A percentile compares a stretch with the other conserved stretches of the same genome.
Conservation (phyloP, 805 yeast species). For the Lachancea meyersii region DNA sequence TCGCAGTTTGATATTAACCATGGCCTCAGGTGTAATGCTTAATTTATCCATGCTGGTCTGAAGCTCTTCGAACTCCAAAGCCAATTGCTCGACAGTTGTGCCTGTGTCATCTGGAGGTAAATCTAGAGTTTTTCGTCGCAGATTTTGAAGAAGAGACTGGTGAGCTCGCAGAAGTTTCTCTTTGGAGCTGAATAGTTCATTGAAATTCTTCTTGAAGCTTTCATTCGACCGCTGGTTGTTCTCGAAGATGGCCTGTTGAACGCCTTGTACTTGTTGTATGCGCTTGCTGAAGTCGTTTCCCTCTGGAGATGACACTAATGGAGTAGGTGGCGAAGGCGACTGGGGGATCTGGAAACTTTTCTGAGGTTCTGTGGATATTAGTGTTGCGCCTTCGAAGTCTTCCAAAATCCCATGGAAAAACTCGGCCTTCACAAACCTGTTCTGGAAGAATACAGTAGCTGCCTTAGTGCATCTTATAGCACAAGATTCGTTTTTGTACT, state of each 20-base stretch:
- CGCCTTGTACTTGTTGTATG: slow-evolving; percentile 4
- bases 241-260: slow-evolving; percentile 6
- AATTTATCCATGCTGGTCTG: slow-evolving; percentile 2
- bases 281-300: slow-evolving; percentile 1
- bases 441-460: slow-evolving; percentile 11
- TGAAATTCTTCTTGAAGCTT: slow-evolving; percentile 1
- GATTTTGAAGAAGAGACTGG: slow-evolving; percentile 2
- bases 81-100: not conserved
- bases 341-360: not conserved
- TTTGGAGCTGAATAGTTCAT: slow-evolving; percentile 4
- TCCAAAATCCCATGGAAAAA: slow-evolving; percentile 2
- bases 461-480: slow-evolving; percentile 12
- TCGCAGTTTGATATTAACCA: slow-evolving; percentile 5
- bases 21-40: slow-evolving; percentile 4
- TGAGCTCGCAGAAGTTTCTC: slow-evolving; percentile 7
- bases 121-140: not conserved
- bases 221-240: slow-evolving; percentile 2
- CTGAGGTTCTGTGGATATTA: not conserved
- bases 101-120: not conserved
- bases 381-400: slow-evolving; percentile 4
- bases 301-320: not conserved
- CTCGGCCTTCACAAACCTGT: slow-evolving; percentile 13
- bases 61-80: slow-evolving; percentile 3
- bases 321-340: not conserved
- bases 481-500: slow-evolving; percentile 6